A percentile compares a stretch with the other conserved stretches of the same genome.
phyloP scores from a whole-genome alignment of 495 filamentous ascomycete genomes.

The Aspergillus campestris region DNA sequence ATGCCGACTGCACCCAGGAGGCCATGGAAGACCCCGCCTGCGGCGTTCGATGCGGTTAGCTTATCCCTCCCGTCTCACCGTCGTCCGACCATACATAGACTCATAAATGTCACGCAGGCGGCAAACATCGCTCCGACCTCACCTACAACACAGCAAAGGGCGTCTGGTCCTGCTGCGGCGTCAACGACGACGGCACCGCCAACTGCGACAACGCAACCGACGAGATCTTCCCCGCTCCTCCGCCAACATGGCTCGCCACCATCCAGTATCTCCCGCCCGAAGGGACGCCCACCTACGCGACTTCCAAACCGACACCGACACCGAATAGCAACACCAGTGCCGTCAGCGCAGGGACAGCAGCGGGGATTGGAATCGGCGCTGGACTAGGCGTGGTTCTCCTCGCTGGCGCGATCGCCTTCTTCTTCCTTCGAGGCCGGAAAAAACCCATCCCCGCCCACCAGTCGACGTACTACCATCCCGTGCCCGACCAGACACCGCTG shows the following conservation, averaged over 20 bases:
- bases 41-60: slow-evolving; percentile 5
- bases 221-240: slow-evolving; percentile 1
- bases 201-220: slow-evolving; percentile 1
- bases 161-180: slow-evolving; percentile 4
- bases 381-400: background rate
- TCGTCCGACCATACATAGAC: too few species aligned
- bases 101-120: background rate
- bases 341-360: background rate
- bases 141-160: background rate
- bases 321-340: background rate
- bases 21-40: slow-evolving; percentile 2
- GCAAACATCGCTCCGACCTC: background rate
- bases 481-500: too few species aligned
- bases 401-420: too few species aligned
- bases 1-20: slow-evolving; percentile 4
- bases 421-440: too few species aligned
- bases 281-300: background rate
- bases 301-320: background rate
- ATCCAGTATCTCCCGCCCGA: slow-evolving; percentile 4
- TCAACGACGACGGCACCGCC: background rate
- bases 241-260: slow-evolving; percentile 2
- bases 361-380: slow-evolving; percentile 1
- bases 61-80: background rate
- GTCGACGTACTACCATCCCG: too few species aligned
- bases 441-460: too few species aligned